Base-by-base conservation (phyloP, 331 rosid genomes). In the Telfairia occidentalis region DNA sequence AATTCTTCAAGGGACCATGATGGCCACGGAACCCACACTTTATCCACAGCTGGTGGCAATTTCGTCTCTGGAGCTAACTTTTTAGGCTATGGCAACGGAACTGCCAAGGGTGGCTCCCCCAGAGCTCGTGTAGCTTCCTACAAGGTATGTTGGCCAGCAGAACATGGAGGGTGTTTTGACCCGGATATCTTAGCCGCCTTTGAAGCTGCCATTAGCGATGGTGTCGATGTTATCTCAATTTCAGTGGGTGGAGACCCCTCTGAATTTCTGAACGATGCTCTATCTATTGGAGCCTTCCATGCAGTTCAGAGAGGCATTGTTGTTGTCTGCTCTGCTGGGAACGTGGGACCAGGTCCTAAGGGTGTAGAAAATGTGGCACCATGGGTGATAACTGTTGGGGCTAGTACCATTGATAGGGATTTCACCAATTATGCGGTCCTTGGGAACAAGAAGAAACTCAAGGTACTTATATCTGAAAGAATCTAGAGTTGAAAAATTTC, bases 81-180 rank as follows among this genome's bases (percentile, higher is more conserved):
- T 21, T 65, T 84, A 0, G 88, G 84, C 1, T 29, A 77, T 30
- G 89, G 87, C 0, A 87, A 89, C 32, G 97, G 97, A 15, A 90
- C 90, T 0, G 96, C 96, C 0, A 88, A 87, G 30, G 96, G 96
- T 38, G 96, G 97, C 13, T 88, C 96, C 0, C 97, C 97, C 0
- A 84, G 75, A 45, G 96, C 93, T 7, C 73, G 89, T 0, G 90
- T 92, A 43, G 97, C 89, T 0, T 65, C 91, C 5, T 92, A 92
- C 82, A 92, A 92, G 60, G 94, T 85, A 0, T 92, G 97, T 9
- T 90, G 96, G 96, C 83, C 84, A 0, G 65, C 71, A 0, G 35
- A 60, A 58, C 28, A 76, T 9, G 81, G 40, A 0, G 77, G 78
- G 12, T 92, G 97, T 76, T 81, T 40, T 15, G 92, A 87, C 19